Evolutionary conservation across 2,329 filamentous ascomycete species (phyloP), one percentile per base, ranked within the genome.

Genomic region (Penicillium sp.): DNA sequence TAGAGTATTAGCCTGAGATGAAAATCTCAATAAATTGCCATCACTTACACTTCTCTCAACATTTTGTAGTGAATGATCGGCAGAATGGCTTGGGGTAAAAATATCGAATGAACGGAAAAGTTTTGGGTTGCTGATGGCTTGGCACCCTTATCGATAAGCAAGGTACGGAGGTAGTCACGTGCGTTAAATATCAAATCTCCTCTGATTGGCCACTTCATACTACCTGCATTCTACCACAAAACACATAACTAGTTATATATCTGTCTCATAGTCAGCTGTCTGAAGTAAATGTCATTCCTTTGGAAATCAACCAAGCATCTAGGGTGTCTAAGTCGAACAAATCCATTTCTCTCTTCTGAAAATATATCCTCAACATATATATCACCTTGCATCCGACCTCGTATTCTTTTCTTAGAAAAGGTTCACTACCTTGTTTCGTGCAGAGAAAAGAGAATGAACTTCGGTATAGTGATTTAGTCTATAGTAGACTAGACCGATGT

Each of bases 21-120:
- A 17, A 17, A 23, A 38, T n/a, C 19, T 12, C 23, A 5, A 53
- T 15, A 10, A 25, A 19, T 10, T 17, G 38, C 17, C 38, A 31
- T n/a, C 41, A 70, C 75, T 63, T 69, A 78, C 76, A 78, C 73
- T 76, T 78, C 75, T 65, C 76, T 70, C 62, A 78, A 68, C 76
- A 78, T 78, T 58, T 64, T 73, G 64, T 53, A 57, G 53, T 57
- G 53, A 48, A 44, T 56, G 48, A 60, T 55, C 54, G 57, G 53
- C 64, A 57, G 61, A 63, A 53, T 58, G 56, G 48, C 58, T 65
- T 59, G 57, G 61, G 63, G 61, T 65, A 63, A 63, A 69, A 67
- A 68, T 65, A 66, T 64, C 65, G 55, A 63, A 65, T 60, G 66
- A 66, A 65, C 66, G 66, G 66, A 73, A 74, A 74, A 74, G 64